These are phyloP conservation scores for Casuarina glauca DNA, from an alignment of 306 rosid genomes.

Conservation along the genomic window DNA sequence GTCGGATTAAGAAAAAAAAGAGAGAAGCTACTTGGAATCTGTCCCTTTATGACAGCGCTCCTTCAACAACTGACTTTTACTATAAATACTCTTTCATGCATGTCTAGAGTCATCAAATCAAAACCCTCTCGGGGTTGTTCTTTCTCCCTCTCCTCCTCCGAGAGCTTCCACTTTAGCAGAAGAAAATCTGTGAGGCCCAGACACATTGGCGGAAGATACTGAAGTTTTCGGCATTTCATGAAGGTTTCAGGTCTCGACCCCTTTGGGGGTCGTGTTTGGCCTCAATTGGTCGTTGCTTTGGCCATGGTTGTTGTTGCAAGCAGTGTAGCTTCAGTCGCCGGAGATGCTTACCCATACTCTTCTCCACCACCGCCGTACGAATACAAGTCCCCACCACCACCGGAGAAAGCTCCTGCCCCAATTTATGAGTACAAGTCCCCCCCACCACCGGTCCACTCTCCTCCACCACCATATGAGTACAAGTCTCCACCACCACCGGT, in stretches of 20 bases:
- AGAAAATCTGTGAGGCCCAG: conserved; percentile 23
- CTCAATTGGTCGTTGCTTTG: conserved; percentile 65
- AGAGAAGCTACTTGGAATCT: conserved; percentile 39
- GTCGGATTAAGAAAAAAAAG: conserved; percentile 16
- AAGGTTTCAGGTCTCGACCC: conserved; percentile 61
- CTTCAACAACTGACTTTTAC: conserved; percentile 52
- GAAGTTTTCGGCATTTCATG: conserved; percentile 40
- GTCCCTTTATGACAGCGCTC: conserved; percentile 64
- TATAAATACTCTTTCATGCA: conserved; percentile 52
- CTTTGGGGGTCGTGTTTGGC: conserved; percentile 66
- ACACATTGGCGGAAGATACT: conserved; percentile 35
- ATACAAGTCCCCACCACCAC: conserved; percentile 28
- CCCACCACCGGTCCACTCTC: background rate
- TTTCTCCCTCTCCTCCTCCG: conserved; percentile 7
- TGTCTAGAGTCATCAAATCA: conserved; percentile 26
- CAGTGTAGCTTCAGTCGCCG: conserved; percentile 61
- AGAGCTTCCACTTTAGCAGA: conserved; percentile 1
- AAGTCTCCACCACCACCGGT: conserved; percentile 28
- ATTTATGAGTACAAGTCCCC: background rate
- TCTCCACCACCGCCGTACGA: conserved; percentile 58
- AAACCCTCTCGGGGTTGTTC: background rate
- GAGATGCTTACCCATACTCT: conserved; percentile 64
- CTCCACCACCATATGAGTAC: conserved; percentile 25
- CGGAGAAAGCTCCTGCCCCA: background rate
- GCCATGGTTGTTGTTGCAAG: conserved; percentile 53